Evolutionary conservation across 495 filamentous ascomycete genomes (phyloP), one percentile per base, ranked within the genome.

Genomic region (Oidiodendron maius): DNA sequence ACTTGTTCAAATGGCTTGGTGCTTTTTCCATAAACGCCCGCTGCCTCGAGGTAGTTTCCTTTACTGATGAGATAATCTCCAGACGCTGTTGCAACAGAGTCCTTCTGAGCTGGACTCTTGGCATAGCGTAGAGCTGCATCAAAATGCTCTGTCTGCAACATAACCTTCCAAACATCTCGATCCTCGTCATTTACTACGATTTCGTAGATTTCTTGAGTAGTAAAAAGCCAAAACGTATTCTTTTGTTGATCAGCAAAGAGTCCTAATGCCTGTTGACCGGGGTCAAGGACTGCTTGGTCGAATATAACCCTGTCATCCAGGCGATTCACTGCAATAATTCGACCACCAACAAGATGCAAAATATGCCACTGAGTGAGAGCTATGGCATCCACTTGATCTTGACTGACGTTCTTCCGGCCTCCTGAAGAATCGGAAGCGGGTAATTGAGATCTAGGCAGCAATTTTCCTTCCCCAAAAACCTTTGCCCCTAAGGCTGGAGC

Each of bases 1-100:
- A 97, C 93, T 58, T 98, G 88, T 58, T 98, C 93, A 53, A 98
- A 98, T 2, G 84, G 83, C 69, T 96, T 96, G 58, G 85, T 95
- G 68, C 91, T 96, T 67, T 86, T 88, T 24, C 93, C 93, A 70
- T 94, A 96, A 21, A 95, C 81, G 25, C 74, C 78, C 10, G 93
- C 94, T 13, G 93, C 93, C 61, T 96, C 90, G 23, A 82, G 61
- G 61, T 81, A 95, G 25, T 82, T 75, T 10, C 88, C 87, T 68
- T 87, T 88, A 47, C 72, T 76, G 35, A 88, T 79, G 0, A 98
- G 72, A 62, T 85, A 83, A 59, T 98, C 94, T 13, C 93, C 93
- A 21, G 86, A 93, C 3, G 89, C 88, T 42, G 86, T 89, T 1
- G 93, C 82, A 26, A 97, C 86, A 18, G 86, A 84, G 64, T 97